Evolutionary conservation across 2,329 filamentous ascomycete species (phyloP), one percentile per base, ranked within the genome.

Genomic region (Fusarium haematococcum): DNA sequence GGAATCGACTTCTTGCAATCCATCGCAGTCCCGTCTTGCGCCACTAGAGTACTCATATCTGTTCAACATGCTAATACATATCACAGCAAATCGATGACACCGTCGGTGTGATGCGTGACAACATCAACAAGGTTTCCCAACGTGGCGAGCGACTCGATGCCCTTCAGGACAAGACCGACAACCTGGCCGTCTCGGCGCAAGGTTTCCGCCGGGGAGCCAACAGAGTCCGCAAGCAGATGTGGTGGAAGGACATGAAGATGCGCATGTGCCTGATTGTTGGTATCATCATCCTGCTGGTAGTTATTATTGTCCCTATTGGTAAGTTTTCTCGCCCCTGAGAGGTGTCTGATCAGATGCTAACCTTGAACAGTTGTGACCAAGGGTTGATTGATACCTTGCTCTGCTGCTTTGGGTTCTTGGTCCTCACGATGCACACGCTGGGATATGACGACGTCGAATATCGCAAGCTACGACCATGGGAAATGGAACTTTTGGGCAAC

Each of bases 211-310:
- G 95, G 77, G 96, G 97, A 75, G 97, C 97, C 85, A 99, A 98
- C 88, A 90, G 95, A 80, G 96, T 99, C 79, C 92, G 97, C 84
- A 96, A 95, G 89, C 92, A 97, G 85, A 98, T 98, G 96, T 98
- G 96, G 96, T 98, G 95, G 96, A 98, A 98, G 90, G 96, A 98
- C 82, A 97, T 98, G 95, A 98, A 98, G 91, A 99, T 99, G 97
- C 92, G 97, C 84, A 97, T 98, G 89, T 98, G 96, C 86, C 88
- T 99, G 79, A 93, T 97, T 82, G 89, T 92, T 69, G 97, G 95
- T 80, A 93, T 99, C 85, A 93, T 98, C 83, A 90, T 98, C 78
- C 89, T 99, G 79, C 90, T 99, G 77, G 87, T 97, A 78, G 91
- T 99, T 84, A 98, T 99, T 83, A 97, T 99, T 81, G 92, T 98